Conservation (phyloP, 257 asterid genomes). For the Thymus quinquecostatus region DNA sequence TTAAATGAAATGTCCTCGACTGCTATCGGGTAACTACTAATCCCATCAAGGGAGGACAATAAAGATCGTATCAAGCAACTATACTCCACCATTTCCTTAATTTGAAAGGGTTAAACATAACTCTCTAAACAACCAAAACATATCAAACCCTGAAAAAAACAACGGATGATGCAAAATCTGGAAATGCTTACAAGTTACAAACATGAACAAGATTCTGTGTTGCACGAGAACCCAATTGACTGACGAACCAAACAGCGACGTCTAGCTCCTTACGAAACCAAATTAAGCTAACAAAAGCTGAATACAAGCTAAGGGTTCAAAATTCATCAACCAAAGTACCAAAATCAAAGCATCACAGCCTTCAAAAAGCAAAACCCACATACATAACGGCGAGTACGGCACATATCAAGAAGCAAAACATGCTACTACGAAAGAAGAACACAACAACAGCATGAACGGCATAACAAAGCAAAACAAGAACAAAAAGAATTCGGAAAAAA, state of each 20-base stretch:
- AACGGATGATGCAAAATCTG: too few species aligned
- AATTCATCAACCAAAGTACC: neutral
- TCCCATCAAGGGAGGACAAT: constrained; percentile 42
- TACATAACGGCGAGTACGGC: constrained; percentile 6
- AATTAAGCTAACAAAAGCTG: neutral
- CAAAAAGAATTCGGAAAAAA: too few species aligned
- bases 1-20: constrained; percentile 37
- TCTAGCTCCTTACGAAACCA: neutral
- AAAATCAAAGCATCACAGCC: constrained; percentile 15
- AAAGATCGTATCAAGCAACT: constrained; percentile 34
- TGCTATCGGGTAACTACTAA: constrained; percentile 33
- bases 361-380: constrained; percentile 19
- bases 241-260: neutral
- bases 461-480: neutral
- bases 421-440: neutral
- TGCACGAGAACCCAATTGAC: neutral
- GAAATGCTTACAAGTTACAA: neutral
- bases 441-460: neutral
- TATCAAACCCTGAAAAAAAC: neutral
- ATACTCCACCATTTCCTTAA: constrained; percentile 34
- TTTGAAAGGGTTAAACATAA: neutral
- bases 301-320: constrained; percentile 8
- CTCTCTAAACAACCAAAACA: neutral
- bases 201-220: neutral
- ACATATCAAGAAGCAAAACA: constrained; percentile 25